Conservation (phyloP, 352 stramenopile genomes). For the Globisporangium cederbergense region DNA sequence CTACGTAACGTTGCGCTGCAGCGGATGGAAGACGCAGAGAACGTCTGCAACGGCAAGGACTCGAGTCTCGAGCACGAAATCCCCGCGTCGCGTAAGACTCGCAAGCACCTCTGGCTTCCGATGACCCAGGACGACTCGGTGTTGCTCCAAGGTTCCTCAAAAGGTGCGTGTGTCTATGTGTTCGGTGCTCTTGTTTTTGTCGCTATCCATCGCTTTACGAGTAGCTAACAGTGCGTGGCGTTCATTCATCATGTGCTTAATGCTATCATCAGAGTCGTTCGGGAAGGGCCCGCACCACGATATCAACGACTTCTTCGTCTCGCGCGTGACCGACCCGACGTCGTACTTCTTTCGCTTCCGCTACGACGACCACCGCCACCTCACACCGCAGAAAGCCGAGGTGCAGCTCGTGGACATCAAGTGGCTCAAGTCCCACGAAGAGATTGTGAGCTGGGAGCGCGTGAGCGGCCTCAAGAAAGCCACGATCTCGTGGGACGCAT, state of each 20-base stretch:
- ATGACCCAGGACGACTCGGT: constrained; percentile 78
- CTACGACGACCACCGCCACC: constrained; percentile 58
- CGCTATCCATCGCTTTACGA: background rate
- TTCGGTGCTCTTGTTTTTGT: background rate
- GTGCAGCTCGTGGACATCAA: constrained; percentile 79
- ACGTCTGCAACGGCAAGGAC: constrained; percentile 33
- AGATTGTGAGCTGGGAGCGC: constrained; percentile 78
- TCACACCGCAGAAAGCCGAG: constrained; percentile 67
- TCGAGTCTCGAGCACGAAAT: constrained; percentile 70
- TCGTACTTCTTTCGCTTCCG: constrained; percentile 88
- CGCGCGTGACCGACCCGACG: constrained; percentile 76
- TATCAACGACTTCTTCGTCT: constrained; percentile 75
- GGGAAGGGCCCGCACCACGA: constrained; percentile 27
- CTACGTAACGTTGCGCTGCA: constrained; percentile 55
- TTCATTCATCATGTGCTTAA: background rate
- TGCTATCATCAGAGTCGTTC: constrained; percentile 9
- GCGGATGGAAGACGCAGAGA: constrained; percentile 58
- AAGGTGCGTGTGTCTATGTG: constrained; percentile 14
- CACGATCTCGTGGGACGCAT: constrained; percentile 78
- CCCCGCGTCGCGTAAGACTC: constrained; percentile 51
- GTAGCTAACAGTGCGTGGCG: background rate
- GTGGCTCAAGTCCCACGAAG: constrained; percentile 85
- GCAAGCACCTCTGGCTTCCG: constrained; percentile 71
- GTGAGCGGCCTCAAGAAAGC: constrained; percentile 76
- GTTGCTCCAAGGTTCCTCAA: constrained; percentile 29